Base-by-base conservation (phyloP, 192 early-diverging fungal genomes). In the Phycomyces nitens region DNA sequence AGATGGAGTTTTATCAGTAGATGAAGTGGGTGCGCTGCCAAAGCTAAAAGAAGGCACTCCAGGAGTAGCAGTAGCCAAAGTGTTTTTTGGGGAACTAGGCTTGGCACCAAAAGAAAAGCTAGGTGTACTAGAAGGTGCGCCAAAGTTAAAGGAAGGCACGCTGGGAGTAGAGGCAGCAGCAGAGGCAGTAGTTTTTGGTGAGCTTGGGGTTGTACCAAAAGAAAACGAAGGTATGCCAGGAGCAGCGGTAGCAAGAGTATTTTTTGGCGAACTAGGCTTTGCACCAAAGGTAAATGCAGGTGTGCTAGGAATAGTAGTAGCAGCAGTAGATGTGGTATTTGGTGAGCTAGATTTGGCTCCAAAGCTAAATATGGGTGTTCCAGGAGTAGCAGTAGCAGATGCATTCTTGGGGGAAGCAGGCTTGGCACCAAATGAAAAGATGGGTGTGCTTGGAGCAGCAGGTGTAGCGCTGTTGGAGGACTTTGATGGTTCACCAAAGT, bases 231-330 rank as follows among this genome's bases (percentile, higher is more conserved):
- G 21, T 8, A 8, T 34, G 20, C 27, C 15, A 53, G 61, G 3
- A 34, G 61, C n/a, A 20, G 10, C 21, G 14, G 34, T 5, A 38
- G 61, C 2, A 41, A n/a, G 11, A 22, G 22, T 40, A 52, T 18
- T 41, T 41, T 47, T 40, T 8, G 50, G 8, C 29, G 50, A 21
- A 8, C 0, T 34, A 51, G 12, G 21, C 52, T 49, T 40, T 23
- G 57, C 18, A 16, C 65, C 57, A 59, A 66, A 66, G n/a, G 39
- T 40, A 34, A 66, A 66, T 56, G 40, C 9, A 21, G 23, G 24
- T 24, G 39, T 56, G 18, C 43, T 22, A 38, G 66, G 9, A 20
- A 51, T 41, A 51, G 58, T 49, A 40, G 24, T 15, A 14, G 8
- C 39, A 10, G 44, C 21, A 44, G 51, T 0, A 23, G 26, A 39